Conservation (phyloP, 31 red algal species). For the Odonthalia washingtoniensis region DNA sequence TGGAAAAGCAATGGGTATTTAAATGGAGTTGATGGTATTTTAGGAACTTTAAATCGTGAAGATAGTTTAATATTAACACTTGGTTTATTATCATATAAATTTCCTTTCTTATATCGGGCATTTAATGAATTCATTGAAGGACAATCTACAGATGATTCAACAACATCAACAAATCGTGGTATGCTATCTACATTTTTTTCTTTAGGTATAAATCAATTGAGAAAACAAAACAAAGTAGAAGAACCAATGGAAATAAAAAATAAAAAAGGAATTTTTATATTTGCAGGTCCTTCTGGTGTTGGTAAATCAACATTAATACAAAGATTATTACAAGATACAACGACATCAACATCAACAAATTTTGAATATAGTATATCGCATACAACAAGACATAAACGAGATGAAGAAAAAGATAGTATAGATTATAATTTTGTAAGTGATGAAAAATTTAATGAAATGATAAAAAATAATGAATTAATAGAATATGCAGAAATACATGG, state of each 20-base stretch:
- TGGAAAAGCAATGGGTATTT: no score
- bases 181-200: no score
- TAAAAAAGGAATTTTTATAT: no score
- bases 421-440: slow-evolving; percentile 88
- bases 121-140: slow-evolving; percentile 69
- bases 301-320: slow-evolving; percentile 91
- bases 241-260: no score
- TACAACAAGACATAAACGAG: slow-evolving; percentile 84
- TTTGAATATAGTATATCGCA: slow-evolving; percentile 87
- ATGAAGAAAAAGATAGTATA: slow-evolving; percentile 73
- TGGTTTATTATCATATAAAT: slow-evolving; percentile 82
- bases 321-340: slow-evolving; percentile 68
- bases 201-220: no score
- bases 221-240: no score
- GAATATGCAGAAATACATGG: slow-evolving; percentile 95
- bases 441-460: slow-evolving; percentile 68
- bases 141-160: slow-evolving; percentile 36
- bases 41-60: no score
- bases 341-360: no score
- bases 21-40: no score
- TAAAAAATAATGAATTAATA: slow-evolving; percentile 77
- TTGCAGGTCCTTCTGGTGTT: slow-evolving; percentile 92
- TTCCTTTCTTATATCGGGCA: slow-evolving; percentile 66
- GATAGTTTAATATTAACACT: slow-evolving; percentile 54
- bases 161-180: no score